phyloP scores from a whole-genome alignment of 164 flowering plant genomes.

The Umbellularia californica region DNA sequence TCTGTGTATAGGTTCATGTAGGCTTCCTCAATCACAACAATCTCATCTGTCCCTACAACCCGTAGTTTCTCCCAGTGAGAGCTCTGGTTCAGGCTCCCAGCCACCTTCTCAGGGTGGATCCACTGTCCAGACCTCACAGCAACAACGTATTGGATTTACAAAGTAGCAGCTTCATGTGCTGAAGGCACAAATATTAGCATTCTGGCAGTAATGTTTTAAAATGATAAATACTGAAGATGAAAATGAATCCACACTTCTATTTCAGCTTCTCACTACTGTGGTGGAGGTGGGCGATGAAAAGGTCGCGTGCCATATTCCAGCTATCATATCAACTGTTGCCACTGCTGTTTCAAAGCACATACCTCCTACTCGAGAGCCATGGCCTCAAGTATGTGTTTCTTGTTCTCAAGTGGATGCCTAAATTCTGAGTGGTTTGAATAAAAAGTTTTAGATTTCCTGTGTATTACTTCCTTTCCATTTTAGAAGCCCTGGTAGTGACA shows the following conservation, averaged over 20 bases:
- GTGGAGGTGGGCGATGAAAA: constrained; percentile 58
- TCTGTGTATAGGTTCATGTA: too few species aligned
- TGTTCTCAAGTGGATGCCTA: neutral
- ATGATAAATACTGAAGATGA: constrained; percentile 48
- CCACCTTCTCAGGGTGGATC: too few species aligned
- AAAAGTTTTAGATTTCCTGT: neutral
- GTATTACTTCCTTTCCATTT: neutral
- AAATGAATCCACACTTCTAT: constrained; percentile 38
- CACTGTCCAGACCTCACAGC: too few species aligned
- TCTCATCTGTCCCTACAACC: too few species aligned
- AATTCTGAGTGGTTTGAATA: neutral
- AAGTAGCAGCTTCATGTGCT: too few species aligned
- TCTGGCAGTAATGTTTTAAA: too few species aligned
- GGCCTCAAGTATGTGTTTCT: constrained; percentile 45
- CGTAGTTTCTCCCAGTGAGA: too few species aligned
- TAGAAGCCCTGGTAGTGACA: neutral
- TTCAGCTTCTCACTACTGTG: constrained; percentile 58
- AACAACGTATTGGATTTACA: too few species aligned
- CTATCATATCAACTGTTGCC: constrained; percentile 37
- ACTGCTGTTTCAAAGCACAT: constrained; percentile 42
- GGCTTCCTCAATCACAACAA: too few species aligned
- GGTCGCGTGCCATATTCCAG: constrained; percentile 53
- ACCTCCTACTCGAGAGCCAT: constrained; percentile 47
- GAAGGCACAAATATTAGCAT: too few species aligned
- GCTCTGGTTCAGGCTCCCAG: too few species aligned